Evolutionary conservation across 1,284 basidiomycete genomes (phyloP), one percentile per base, ranked within the genome.

Genomic region (Pseudozyma sp.): DNA sequence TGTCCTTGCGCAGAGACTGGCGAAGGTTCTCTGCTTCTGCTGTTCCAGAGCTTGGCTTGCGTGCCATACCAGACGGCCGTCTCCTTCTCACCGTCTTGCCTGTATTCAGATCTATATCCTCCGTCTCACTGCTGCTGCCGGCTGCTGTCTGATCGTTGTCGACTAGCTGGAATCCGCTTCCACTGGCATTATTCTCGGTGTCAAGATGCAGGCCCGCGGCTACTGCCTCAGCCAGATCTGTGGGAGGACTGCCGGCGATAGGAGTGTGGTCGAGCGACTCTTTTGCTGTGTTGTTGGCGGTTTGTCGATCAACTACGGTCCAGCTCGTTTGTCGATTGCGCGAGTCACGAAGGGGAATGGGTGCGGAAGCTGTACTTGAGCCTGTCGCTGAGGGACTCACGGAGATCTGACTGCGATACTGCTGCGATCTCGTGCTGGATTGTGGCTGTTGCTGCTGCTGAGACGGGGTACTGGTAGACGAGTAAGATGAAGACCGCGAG

Each of bases 261-360:
- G 74, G 70, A 5, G 69, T 60, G 14, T 75, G 62, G 18, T 65
- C 66, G n/a, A 64, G 52, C 45, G 67, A 60, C 31, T 63, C 48
- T n/a, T 59, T 16, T 14, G 19, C 21, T 21, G 49, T 45, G 18
- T 14, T 21, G 25, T 34, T 39, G 36, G 42, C 31, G 34, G 21
- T 13, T 14, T 74, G 58, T 18, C 55, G 56, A 47, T 77, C 67
- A n/a, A 77, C 64, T n/a, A 77, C 68, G 13, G 75, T 77, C 75
- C 75, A 77, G 58, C 75, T 77, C 1, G 75, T 62, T 18, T 63
- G 43, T 45, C 66, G 55, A 34, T 64, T 52, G 16, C 36, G 54
- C 0, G 59, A 58, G 13, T 42, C 44, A 1, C 38, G 44, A 7
- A 48, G 61, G 13, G 62, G 31, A 4, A 57, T 45, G 13, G 70